Evolutionary conservation across 768 basidiomycete genomes (phyloP).

Genomic region (Hypholoma sublateritium): DNA sequence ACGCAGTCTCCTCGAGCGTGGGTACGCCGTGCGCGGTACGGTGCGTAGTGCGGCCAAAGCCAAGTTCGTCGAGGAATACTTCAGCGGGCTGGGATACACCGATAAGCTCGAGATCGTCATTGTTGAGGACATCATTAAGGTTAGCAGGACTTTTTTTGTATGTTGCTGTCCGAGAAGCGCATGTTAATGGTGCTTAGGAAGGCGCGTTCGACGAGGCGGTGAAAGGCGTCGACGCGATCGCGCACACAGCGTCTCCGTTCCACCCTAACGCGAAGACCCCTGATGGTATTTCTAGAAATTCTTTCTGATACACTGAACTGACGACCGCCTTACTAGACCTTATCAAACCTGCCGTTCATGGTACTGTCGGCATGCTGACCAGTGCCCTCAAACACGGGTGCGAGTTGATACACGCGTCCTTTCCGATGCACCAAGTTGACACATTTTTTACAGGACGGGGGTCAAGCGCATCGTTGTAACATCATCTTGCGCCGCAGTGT

Average conservation of each 20-base stretch:
- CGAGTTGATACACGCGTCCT: background rate
- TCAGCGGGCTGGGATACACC: slow-evolving; percentile 53
- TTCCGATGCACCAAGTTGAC: background rate
- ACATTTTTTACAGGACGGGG: slow-evolving; percentile 27
- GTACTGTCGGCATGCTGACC: slow-evolving; percentile 63
- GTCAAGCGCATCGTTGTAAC: slow-evolving; percentile 73
- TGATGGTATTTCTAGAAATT: slow-evolving; percentile 19
- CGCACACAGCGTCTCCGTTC: slow-evolving; percentile 69
- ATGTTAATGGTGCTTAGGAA: slow-evolving; percentile 31
- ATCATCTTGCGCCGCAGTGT: slow-evolving; percentile 55
- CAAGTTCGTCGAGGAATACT: slow-evolving; percentile 50
- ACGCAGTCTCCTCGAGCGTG: slow-evolving; percentile 52
- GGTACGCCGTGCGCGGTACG: slow-evolving; percentile 65
- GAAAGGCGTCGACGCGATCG: slow-evolving; percentile 70
- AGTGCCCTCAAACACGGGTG: slow-evolving; percentile 57
- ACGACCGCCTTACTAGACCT: slow-evolving; percentile 40
- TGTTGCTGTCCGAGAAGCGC: background rate
- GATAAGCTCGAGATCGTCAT: slow-evolving; percentile 61
- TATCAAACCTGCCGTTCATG: slow-evolving; percentile 69
- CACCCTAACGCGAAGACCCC: slow-evolving; percentile 44
- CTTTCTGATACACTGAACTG: background rate
- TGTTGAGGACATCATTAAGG: slow-evolving; percentile 64
- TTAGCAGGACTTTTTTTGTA: slow-evolving; percentile 5
- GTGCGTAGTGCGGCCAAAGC: slow-evolving; percentile 66
- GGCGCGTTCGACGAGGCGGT: slow-evolving; percentile 80